These are phyloP conservation scores for Fragaria ananassa DNA, from an alignment of 306 rosid genomes.

Conservation along the genomic window DNA sequence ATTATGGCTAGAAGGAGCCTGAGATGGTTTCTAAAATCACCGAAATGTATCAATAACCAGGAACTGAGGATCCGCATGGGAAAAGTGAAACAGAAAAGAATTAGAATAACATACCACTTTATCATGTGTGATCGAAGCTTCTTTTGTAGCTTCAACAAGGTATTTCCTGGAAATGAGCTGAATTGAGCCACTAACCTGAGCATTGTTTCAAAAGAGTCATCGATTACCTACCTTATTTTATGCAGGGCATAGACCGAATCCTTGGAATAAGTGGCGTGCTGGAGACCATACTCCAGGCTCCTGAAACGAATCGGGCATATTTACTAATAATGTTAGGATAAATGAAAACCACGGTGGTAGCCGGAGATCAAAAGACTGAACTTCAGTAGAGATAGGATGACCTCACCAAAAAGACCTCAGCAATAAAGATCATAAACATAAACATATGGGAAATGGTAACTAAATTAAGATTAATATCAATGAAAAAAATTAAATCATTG, in stretches of 20 bases:
- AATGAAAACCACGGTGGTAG: neutral
- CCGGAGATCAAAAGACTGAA: neutral
- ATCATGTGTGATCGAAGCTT: constrained; percentile 77
- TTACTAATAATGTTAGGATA: constrained; percentile 14
- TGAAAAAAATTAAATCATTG: neutral
- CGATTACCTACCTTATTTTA: constrained; percentile 60
- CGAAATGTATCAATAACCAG: neutral
- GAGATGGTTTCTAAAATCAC: neutral
- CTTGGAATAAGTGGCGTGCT: constrained; percentile 72
- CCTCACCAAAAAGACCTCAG: neutral
- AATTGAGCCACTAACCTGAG: constrained; percentile 7
- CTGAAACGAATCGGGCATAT: constrained; percentile 41
- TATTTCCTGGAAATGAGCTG: constrained; percentile 52
- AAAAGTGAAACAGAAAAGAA: neutral
- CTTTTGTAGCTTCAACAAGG: constrained; percentile 87
- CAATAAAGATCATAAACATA: neutral
- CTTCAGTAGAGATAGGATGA: neutral
- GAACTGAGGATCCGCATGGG: neutral
- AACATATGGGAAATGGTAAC: neutral
- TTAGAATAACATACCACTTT: constrained; percentile 65
- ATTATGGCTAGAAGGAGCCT: neutral
- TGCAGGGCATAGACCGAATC: constrained; percentile 82
- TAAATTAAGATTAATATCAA: neutral
- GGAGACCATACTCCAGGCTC: constrained; percentile 69
- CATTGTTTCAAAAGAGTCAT: constrained; percentile 10